Percentiles rank a stretch among this genome's conserved stretches.
These are phyloP conservation scores for Pyrenophora teres DNA, from an alignment of 2,329 filamentous ascomycete species.

Conservation along the genomic window DNA sequence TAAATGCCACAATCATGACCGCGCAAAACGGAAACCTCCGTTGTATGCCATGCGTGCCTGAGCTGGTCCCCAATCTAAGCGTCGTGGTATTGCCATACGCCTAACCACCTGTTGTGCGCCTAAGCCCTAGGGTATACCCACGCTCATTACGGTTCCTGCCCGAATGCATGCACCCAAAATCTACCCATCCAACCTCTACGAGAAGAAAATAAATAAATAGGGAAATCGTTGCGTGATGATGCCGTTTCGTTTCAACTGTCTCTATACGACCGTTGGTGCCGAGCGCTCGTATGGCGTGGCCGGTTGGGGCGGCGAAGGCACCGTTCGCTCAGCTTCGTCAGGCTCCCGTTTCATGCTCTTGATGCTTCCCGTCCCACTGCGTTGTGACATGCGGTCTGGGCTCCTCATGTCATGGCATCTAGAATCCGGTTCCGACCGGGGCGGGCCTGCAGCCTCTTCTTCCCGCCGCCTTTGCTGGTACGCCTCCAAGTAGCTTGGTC, in stretches of 20 bases:
- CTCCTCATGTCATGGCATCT: conserved; percentile 39
- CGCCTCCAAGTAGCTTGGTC: conserved; percentile 35
- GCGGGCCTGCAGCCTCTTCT: conserved; percentile 27
- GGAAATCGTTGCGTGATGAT: conserved; percentile 4
- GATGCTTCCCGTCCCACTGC: conserved; percentile 41
- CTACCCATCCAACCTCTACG: conserved; percentile 2
- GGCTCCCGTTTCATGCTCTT: conserved; percentile 43
- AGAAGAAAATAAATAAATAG: too few relatives aligned
- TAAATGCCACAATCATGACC: conserved; percentile 48
- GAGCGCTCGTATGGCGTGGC: conserved; percentile 20
- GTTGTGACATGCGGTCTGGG: conserved; percentile 42
- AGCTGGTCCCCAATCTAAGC: conserved; percentile 10
- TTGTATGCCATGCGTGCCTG: conserved; percentile 25
- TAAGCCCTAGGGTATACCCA: conserved; percentile 16
- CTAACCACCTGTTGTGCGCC: conserved; percentile 12
- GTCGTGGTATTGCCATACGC: conserved; percentile 12
- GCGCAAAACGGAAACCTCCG: conserved; percentile 26
- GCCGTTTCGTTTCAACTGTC: neutral
- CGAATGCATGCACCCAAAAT: conserved; percentile 17
- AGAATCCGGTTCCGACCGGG: conserved; percentile 30
- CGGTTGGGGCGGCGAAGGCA: conserved; percentile 27
- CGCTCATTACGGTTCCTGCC: conserved; percentile 38
- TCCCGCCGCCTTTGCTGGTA: conserved; percentile 40
- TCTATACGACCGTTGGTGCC: conserved; percentile 9
- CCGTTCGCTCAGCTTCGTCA: conserved; percentile 31